Base-by-base conservation (phyloP, 805 yeast species). In the Yarrowia yakushimensis region DNA sequence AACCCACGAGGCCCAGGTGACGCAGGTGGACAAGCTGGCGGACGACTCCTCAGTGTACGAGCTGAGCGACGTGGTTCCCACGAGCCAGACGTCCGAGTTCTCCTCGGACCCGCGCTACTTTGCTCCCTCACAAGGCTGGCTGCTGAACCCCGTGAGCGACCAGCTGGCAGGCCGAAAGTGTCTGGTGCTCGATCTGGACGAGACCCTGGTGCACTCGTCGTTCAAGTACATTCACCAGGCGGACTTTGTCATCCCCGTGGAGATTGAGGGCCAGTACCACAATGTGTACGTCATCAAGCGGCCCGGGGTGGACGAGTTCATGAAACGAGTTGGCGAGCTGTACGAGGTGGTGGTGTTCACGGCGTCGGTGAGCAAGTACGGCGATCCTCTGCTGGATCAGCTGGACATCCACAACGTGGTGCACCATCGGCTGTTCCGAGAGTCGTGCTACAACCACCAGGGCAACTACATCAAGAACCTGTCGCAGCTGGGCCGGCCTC, bases 271-370 rank as follows among this genome's bases (percentile, higher is more conserved):
- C 69, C 93, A 89, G 72, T 81, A 86, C 31, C 98, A 94, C 74
- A 93, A 90, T 70, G 99, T 94, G 45, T 94, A 91, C 72, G 99
- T 94, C 23, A 91, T 92, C 63, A 94, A 94, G 72, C 82, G 99
- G 69, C 99, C 99, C 0, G 99, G 99, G 1, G 98, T 96, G 57
- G 99, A 94, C 75, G 96, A 90, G 71, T 94, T 94, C 70, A 78
- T 94, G 78, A 78, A 77, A 68, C 81, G 82, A 66, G 96, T 93
- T 52, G 96, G 97, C 27, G 80, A 89, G 72, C 73, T 92, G 69
- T 94, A 81, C 72, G 99, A 94, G 75, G 96, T 94, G 63, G 98
- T 94, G 23, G 96, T 94, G 4, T 94, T 94, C 75, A 94, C 99
- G 0, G 99, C 99, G 0, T 87, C 96, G 45, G 98, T 94, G 12